Percentiles rank a stretch among this genome's conserved stretches.
phyloP scores from a whole-genome alignment of 2,329 filamentous ascomycete species.

The Monosporascus ibericus region DNA sequence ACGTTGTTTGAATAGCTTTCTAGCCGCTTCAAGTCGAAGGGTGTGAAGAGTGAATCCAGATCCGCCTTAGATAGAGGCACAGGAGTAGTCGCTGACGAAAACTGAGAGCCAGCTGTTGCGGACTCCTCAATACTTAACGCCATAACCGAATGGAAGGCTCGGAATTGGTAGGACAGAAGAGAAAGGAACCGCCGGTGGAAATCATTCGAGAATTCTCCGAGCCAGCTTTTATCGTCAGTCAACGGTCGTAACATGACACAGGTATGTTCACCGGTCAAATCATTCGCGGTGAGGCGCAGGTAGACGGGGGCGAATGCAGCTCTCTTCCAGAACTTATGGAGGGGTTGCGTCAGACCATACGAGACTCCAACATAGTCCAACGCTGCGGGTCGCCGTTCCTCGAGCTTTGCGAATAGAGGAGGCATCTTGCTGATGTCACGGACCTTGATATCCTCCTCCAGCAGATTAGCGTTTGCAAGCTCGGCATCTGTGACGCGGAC shows the following conservation, averaged over 20 bases:
- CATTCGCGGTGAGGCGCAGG: slow-evolving; percentile 89
- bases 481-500: slow-evolving; percentile 77
- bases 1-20: slow-evolving; percentile 96
- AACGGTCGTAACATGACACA: slow-evolving; percentile 94
- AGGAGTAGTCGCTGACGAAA: slow-evolving; percentile 50
- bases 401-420: slow-evolving; percentile 82
- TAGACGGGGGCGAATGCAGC: slow-evolving; percentile 84
- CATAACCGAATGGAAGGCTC: slow-evolving; percentile 68
- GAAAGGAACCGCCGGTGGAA: slow-evolving; percentile 92
- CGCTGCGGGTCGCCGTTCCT: slow-evolving; percentile 70
- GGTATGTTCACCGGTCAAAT: slow-evolving; percentile 93
- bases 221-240: slow-evolving; percentile 71
- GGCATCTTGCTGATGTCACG: slow-evolving; percentile 89
- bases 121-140: slow-evolving; percentile 87
- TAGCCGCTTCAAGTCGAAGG: slow-evolving; percentile 90
- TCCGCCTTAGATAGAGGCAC: slow-evolving; percentile 63
- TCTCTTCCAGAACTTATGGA: slow-evolving; percentile 97
- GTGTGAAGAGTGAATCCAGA: slow-evolving; percentile 72
- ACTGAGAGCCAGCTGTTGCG: slow-evolving; percentile 64
- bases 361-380: slow-evolving; percentile 95
- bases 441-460: slow-evolving; percentile 84
- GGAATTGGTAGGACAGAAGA: slow-evolving; percentile 88
- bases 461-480: slow-evolving; percentile 66
- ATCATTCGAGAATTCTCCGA: slow-evolving; percentile 84
- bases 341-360: slow-evolving; percentile 78